These are phyloP conservation scores for Earliella scabrosa DNA, from an alignment of 1,284 basidiomycete species.

Conservation along the genomic window DNA sequence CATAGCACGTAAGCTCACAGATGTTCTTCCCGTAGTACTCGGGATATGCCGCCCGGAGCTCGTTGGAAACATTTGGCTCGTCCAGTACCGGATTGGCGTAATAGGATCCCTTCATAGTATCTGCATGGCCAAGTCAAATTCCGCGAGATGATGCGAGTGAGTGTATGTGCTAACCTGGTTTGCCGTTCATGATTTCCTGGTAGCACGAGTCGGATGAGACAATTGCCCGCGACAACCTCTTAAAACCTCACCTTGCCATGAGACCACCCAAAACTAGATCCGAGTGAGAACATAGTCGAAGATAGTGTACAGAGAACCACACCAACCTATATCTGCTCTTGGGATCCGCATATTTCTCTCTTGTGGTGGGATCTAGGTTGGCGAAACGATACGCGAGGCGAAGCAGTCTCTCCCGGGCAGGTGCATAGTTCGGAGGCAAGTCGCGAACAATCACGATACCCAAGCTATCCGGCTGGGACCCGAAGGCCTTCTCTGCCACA, in stretches of 20 bases:
- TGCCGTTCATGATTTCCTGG: constrained; percentile 94
- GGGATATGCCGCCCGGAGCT: constrained; percentile 59
- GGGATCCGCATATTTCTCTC: constrained; percentile 75
- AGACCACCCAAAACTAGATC: constrained; percentile 85
- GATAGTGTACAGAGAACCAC: neutral
- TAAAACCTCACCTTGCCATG: constrained; percentile 80
- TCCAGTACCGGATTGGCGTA: constrained; percentile 89
- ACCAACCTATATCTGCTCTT: constrained; percentile 71
- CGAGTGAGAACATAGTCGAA: neutral
- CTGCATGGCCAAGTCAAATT: constrained; percentile 49
- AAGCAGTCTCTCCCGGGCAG: constrained; percentile 72
- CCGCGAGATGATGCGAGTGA: neutral
- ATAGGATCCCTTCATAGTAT: constrained; percentile 87
- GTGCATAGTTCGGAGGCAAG: constrained; percentile 68
- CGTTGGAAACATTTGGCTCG: constrained; percentile 57
- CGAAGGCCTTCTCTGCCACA: constrained; percentile 76
- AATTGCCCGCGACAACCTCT: no score
- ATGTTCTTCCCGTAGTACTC: constrained; percentile 84
- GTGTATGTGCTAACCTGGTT: constrained; percentile 55
- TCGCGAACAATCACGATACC: constrained; percentile 85
- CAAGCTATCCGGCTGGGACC: constrained; percentile 72
- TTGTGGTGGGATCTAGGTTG: constrained; percentile 59
- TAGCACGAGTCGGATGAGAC: no score
- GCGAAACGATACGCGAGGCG: constrained; percentile 78
- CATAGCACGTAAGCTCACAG: constrained; percentile 48